Percentiles rank a stretch among this genome's conserved stretches.
phyloP scores from a whole-genome alignment of 2,329 filamentous ascomycete genomes.

The Colletotrichum plurivorum region DNA sequence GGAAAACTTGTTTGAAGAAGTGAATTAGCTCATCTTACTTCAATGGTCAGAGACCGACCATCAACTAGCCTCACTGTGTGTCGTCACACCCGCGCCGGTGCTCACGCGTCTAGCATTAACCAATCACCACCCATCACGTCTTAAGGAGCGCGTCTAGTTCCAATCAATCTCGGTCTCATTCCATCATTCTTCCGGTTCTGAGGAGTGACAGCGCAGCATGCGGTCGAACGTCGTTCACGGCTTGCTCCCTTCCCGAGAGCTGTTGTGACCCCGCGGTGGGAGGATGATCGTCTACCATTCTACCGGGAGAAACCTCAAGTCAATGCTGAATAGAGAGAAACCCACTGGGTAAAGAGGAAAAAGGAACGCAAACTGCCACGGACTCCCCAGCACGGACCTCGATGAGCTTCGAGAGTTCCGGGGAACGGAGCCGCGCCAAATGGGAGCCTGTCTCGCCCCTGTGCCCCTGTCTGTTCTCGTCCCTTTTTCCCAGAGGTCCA shows the following conservation, averaged over 20 bases:
- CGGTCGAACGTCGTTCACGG: background rate
- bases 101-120: conserved; percentile 12
- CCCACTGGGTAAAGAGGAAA: background rate
- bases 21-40: no score
- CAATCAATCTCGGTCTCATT: conserved; percentile 2
- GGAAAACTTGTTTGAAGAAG: no score
- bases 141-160: conserved; percentile 10
- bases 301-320: no score
- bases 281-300: background rate
- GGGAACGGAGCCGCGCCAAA: conserved; percentile 22
- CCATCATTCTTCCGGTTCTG: background rate
- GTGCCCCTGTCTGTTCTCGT: conserved; percentile 20
- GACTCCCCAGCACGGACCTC: conserved; percentile 1
- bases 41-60: background rate
- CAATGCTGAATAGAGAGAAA: no score
- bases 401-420: conserved; percentile 2
- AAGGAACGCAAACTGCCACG: background rate
- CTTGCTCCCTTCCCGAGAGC: background rate
- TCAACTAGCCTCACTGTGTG: background rate
- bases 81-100: conserved; percentile 27
- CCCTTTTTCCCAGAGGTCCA: conserved; percentile 12
- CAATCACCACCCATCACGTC: conserved; percentile 28
- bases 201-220: background rate
- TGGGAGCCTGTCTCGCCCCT: conserved; percentile 18
- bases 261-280: no score